These are phyloP conservation scores for Syzygium malaccense DNA, from an alignment of 441 rosid genomes.

Conservation along the genomic window DNA sequence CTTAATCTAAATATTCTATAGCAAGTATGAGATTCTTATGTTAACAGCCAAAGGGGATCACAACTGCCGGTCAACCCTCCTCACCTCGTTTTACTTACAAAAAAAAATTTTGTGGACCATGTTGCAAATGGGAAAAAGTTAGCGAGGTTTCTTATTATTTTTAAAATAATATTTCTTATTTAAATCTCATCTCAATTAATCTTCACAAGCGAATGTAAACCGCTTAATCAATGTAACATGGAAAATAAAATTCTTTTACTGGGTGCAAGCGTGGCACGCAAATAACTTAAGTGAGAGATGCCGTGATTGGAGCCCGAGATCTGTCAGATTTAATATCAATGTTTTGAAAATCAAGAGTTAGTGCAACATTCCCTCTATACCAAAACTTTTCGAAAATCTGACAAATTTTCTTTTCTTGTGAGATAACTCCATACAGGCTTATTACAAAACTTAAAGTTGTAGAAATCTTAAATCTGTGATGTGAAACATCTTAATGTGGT, in stretches of 20 bases:
- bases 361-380: background rate
- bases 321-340: background rate
- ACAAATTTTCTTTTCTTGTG: background rate
- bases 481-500: background rate
- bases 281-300: no score
- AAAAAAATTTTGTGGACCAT: background rate
- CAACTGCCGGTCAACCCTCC: background rate
- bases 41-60: background rate
- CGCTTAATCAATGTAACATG: background rate
- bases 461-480: background rate
- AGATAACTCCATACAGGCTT: background rate
- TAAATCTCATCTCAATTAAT: background rate
- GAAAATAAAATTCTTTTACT: background rate
- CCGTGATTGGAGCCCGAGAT: accelerated
- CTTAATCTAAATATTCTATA: background rate
- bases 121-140: background rate
- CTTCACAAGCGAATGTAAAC: background rate
- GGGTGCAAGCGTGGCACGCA: background rate
- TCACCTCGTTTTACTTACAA: background rate
- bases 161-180: background rate
- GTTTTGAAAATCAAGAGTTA: background rate
- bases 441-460: background rate
- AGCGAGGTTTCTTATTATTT: background rate
- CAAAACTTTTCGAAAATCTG: background rate
- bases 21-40: background rate